Percentiles rank a stretch among this genome's conserved stretches.
Conservation (phyloP, 768 basidiomycete genomes). For the Termitomyces sp. region DNA sequence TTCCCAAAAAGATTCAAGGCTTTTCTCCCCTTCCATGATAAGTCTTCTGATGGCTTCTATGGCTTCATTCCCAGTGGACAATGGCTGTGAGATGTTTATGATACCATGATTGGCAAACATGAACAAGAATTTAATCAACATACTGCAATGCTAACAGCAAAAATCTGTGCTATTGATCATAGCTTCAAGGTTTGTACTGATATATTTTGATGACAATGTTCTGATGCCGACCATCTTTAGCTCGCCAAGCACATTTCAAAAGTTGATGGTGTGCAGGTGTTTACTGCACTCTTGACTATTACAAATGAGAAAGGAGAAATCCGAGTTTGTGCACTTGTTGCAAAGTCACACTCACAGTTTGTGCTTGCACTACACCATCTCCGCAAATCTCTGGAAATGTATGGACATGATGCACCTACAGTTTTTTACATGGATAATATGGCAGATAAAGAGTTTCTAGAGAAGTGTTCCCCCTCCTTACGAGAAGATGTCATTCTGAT, state of each 20-base stretch:
- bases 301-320: constrained; percentile 29
- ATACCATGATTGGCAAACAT: background rate
- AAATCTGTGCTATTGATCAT: background rate
- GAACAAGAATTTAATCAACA: background rate
- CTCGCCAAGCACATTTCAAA: constrained; percentile 26
- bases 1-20: background rate
- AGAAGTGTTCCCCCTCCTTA: constrained; percentile 17
- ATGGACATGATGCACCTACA: constrained; percentile 25
- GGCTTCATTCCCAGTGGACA: background rate
- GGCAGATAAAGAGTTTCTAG: constrained; percentile 22
- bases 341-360: constrained; percentile 32
- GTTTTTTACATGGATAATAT: constrained; percentile 32
- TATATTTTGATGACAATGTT: background rate
- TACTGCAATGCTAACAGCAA: background rate
- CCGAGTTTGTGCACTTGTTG: constrained; percentile 20
- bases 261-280: constrained; percentile 24
- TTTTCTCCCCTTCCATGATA: background rate
- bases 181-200: constrained; percentile 24
- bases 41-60: background rate
- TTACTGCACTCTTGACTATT: constrained; percentile 24
- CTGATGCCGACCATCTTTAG: constrained; percentile 10
- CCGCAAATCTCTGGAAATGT: constrained; percentile 23
- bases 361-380: constrained; percentile 24
- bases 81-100: background rate
- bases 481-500: constrained; percentile 15